Base-by-base conservation (phyloP, 2,329 filamentous ascomycete genomes). In the Sarocladium kiliense region DNA sequence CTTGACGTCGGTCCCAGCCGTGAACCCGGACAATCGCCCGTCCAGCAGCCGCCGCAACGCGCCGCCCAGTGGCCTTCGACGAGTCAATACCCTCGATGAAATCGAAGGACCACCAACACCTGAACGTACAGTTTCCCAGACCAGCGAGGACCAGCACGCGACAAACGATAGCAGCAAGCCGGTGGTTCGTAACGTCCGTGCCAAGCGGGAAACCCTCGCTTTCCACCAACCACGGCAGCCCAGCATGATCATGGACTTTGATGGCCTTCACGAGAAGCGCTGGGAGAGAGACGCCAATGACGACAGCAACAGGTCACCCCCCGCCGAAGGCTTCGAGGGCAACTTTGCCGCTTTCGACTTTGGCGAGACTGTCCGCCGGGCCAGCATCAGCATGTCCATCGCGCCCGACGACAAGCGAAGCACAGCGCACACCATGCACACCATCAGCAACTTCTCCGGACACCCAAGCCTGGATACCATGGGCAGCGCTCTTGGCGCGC, bases 121-220 rank as follows among this genome's bases (percentile, higher is more conserved):
- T 5, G 50, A 53, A 4, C 62, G 67, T 2, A 77, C 75, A 1
- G 66, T 65, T 3, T 65, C 64, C n/a, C 68, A 68, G 12, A 67
- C 68, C 2, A 71, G 72, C 56, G 74, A 75, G 50, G 71, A 77
- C 42, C 73, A 75, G n/a, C 60, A 61, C 1, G 62, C 63, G 56
- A 69, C 64, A 56, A 64, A 30, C 16, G 50, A 39, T 12, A 18
- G 12, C 32, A 12, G 7, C 19, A 25, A 30, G 60, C 77, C 77
- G 1, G 65, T 79, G 3, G 75, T 81, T 37, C 74, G 72, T 32
- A 75, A 74, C 42, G 74, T 79, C 0, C 60, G 63, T n/a, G 77
- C 78, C 3, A 77, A 75, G 62, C 75, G 78, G 30, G 77, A 82
- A 42, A 80, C 77, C 1, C 61, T 79, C 14, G 75, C 75, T 0